A percentile compares a stretch with the other conserved stretches of the same genome.
These are phyloP conservation scores for Arthrobotrys sphaeroides DNA, from an alignment of 2,329 filamentous ascomycete genomes.

Conservation along the genomic window DNA sequence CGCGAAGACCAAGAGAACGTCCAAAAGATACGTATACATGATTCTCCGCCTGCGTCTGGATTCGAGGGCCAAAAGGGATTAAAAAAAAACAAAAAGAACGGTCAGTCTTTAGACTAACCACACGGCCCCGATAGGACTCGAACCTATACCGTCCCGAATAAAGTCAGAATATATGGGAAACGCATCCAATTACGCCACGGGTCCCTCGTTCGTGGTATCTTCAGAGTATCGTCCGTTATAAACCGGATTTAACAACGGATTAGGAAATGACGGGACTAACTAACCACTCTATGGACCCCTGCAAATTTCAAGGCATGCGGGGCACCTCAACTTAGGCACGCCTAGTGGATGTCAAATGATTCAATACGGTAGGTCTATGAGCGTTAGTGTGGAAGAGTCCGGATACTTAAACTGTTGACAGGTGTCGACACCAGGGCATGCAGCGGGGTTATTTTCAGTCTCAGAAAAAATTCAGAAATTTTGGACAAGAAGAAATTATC, in stretches of 20 bases:
- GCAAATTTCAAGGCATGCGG: no score
- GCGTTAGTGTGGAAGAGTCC: background rate
- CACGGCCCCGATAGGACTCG: conserved; percentile 5
- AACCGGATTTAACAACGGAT: background rate
- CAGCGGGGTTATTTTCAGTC: no score
- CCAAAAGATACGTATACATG: no score
- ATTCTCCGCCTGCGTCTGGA: no score
- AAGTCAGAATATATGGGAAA: background rate
- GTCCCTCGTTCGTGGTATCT: background rate
- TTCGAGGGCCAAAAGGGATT: background rate
- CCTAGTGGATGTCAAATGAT: background rate
- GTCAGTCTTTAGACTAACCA: background rate
- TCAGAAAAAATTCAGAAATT: no score
- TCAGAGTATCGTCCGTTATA: background rate
- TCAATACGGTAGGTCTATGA: conserved; percentile 2
- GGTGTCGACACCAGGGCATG: no score
- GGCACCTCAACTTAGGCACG: background rate
- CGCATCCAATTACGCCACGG: conserved; percentile 21
- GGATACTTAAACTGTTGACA: background rate
- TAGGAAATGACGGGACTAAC: background rate
- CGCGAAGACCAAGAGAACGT: no score
- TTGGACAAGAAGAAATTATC: no score
- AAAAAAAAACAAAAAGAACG: background rate
- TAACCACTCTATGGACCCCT: no score
- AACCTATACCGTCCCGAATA: background rate